A percentile compares a stretch with the other conserved stretches of the same genome.
phyloP scores from a whole-genome alignment of 1,284 basidiomycete species.

The Sanguinoderma infundibulare region DNA sequence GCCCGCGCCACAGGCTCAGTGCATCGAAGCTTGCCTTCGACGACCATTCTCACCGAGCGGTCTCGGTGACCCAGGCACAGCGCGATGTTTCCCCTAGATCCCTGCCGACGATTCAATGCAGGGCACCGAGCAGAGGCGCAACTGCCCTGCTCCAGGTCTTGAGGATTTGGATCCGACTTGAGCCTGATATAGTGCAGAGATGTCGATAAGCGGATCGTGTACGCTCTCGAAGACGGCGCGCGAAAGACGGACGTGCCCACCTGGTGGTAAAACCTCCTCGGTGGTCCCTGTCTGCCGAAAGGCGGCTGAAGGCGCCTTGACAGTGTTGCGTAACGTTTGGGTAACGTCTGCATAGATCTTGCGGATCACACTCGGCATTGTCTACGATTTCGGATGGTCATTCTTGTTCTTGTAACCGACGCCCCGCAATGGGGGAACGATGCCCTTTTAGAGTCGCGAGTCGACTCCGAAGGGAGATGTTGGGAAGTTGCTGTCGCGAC shows the following conservation, averaged over 20 bases:
- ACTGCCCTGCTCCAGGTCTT: slow-evolving; percentile 13
- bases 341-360: not conserved
- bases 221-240: not conserved
- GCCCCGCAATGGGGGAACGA: not conserved
- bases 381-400: not conserved
- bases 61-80: slow-evolving; percentile 13
- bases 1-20: not conserved
- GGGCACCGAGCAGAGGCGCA: slow-evolving; percentile 2
- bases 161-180: slow-evolving; percentile 8
- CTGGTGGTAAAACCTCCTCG: not conserved
- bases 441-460: not conserved
- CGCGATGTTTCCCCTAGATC: slow-evolving; percentile 8
- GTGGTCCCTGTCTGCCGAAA: not conserved
- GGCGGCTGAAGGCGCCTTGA: not conserved
- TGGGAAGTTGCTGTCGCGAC: not conserved
- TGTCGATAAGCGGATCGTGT: slow-evolving; percentile 3
- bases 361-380: not conserved
- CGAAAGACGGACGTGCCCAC: not conserved
- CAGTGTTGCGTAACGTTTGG: not conserved
- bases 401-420: not conserved
- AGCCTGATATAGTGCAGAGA: slow-evolving; percentile 13
- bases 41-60: slow-evolving; percentile 7
- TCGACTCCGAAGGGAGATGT: not conserved
- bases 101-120: slow-evolving; percentile 5
- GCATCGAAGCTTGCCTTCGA: not conserved